phyloP scores from a whole-genome alignment of 805 yeast species.

The Metschnikowia sp. region DNA sequence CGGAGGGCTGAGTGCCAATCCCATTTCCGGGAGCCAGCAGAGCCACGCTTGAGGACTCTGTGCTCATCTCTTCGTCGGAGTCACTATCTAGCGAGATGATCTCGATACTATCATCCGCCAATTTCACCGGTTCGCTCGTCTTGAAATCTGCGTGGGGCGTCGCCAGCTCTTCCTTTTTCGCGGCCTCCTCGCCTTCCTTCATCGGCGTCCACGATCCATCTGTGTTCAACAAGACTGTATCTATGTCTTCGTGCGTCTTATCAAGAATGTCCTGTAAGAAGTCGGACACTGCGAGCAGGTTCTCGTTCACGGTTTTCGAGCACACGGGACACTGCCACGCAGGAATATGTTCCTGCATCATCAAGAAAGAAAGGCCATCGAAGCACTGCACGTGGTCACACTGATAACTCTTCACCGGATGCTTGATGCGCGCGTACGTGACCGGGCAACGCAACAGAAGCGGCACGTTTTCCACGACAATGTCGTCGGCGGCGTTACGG shows the following conservation, averaged over 20 bases:
- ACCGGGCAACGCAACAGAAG: constrained; percentile 78
- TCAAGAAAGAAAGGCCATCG: constrained; percentile 72
- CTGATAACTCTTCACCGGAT: constrained; percentile 65
- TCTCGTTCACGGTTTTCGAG: constrained; percentile 45
- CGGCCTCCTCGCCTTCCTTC: constrained; percentile 10
- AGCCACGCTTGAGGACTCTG: too few species aligned
- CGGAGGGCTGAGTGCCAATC: too few species aligned
- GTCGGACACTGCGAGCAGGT: constrained; percentile 70
- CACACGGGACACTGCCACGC: constrained; percentile 92
- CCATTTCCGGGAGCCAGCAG: too few species aligned
- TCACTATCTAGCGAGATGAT: constrained; percentile 52
- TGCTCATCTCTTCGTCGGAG: constrained; percentile 34
- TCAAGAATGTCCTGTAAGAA: constrained; percentile 62
- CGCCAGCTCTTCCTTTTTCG: not conserved
- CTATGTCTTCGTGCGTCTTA: constrained; percentile 52
- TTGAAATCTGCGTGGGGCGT: not conserved
- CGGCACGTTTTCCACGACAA: constrained; percentile 62
- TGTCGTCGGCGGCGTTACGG: constrained; percentile 59
- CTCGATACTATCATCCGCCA: constrained; percentile 29
- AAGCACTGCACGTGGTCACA: constrained; percentile 88
- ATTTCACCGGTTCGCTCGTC: not conserved
- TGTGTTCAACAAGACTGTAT: constrained; percentile 59
- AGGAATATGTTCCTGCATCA: constrained; percentile 74
- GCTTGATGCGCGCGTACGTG: constrained; percentile 61
- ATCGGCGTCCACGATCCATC: constrained; percentile 71